phyloP scores from a whole-genome alignment of 371 early-diverging fungal genomes.

The Apophysomyces ossiformis region DNA sequence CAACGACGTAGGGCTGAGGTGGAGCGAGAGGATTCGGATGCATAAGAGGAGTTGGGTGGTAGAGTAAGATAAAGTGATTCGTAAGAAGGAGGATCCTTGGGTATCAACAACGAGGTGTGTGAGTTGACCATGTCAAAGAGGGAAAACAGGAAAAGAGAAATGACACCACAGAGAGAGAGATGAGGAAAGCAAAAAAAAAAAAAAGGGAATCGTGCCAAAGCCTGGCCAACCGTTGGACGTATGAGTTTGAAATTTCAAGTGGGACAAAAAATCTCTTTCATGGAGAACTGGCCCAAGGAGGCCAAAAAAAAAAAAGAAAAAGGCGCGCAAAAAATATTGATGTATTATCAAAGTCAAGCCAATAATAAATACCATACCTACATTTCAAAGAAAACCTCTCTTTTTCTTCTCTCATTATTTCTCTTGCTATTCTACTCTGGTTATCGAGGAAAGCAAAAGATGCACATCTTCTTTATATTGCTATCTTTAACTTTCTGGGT shows the following conservation, averaged over 20 bases:
- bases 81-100: conserved; percentile 51
- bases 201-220: background rate
- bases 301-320: background rate
- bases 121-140: conserved; percentile 5
- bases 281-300: background rate
- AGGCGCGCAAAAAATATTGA: background rate
- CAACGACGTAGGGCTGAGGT: conserved; percentile 25
- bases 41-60: conserved; percentile 27
- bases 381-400: too few relatives aligned
- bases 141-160: background rate
- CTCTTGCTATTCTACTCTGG: background rate
- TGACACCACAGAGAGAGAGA: background rate
- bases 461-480: background rate
- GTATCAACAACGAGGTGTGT: conserved; percentile 24
- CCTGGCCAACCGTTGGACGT: background rate
- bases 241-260: background rate
- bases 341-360: too few relatives aligned
- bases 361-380: too few relatives aligned
- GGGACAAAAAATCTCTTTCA: background rate
- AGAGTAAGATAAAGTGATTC: conserved; percentile 42
- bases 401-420: background rate
- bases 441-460: background rate
- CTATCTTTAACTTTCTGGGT: background rate
- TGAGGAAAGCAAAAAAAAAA: background rate
- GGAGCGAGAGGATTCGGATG: conserved; percentile 21